These are phyloP conservation scores for Linum trigynum DNA, from an alignment of 345 rosid genomes.

Conservation along the genomic window DNA sequence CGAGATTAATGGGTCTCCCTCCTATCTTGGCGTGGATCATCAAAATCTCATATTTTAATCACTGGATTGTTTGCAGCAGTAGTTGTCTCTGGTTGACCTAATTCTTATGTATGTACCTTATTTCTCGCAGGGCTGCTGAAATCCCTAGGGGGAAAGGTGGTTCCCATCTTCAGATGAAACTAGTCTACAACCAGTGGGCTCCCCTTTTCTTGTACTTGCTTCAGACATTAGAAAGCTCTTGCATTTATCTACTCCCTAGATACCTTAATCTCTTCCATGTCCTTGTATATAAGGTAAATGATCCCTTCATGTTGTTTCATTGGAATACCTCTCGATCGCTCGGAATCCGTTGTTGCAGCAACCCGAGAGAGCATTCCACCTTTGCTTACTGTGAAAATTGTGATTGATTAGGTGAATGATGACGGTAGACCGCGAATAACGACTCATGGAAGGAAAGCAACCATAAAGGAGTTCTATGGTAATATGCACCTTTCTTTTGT, in stretches of 20 bases:
- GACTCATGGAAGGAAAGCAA: conserved; percentile 74
- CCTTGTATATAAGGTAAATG: conserved; percentile 63
- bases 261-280: conserved; percentile 75
- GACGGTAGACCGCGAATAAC: conserved; percentile 48
- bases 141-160: conserved; percentile 20
- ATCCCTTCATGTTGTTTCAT: no score
- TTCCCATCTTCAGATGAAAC: conserved; percentile 26
- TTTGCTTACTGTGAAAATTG: conserved; percentile 4
- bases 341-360: no score
- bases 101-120: not conserved
- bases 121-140: conserved; percentile 23
- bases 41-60: not conserved
- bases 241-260: conserved; percentile 60
- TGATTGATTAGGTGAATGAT: conserved; percentile 40
- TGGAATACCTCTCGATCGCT: no score
- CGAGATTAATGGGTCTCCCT: no score
- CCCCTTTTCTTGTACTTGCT: conserved; percentile 19
- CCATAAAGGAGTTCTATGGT: conserved; percentile 84
- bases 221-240: conserved; percentile 24
- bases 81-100: no score
- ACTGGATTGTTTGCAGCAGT: no score
- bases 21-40: not conserved
- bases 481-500: not conserved
- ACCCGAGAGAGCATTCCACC: not conserved
- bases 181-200: conserved; percentile 18